A percentile compares a stretch with the other conserved stretches of the same genome.
These are phyloP conservation scores for Dendrostoma leiphaemia DNA, from an alignment of 2,329 filamentous ascomycete species.

Conservation along the genomic window DNA sequence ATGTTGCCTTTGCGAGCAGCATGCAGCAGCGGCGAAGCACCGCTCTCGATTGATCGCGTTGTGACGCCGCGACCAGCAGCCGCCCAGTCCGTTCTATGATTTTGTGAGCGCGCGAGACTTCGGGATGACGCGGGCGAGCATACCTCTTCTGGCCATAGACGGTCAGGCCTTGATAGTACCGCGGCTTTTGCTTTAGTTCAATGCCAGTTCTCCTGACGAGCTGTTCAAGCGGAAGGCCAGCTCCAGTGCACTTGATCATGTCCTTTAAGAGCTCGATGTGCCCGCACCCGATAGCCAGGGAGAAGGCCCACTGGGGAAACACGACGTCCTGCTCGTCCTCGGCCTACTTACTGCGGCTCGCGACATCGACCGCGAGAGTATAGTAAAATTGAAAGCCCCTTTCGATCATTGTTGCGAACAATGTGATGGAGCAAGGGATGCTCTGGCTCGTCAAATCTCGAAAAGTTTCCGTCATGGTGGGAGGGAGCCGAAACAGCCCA, in stretches of 20 bases:
- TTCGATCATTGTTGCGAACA: slow-evolving; percentile 50
- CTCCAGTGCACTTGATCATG: slow-evolving; percentile 65
- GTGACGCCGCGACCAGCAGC: slow-evolving; percentile 53
- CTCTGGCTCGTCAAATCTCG: slow-evolving; percentile 21
- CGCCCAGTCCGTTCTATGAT: slow-evolving; percentile 66
- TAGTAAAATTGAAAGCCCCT: slow-evolving; percentile 56
- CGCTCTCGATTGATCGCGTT: slow-evolving; percentile 36
- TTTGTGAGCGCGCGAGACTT: background rate
- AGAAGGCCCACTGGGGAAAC: slow-evolving; percentile 41
- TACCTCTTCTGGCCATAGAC: slow-evolving; percentile 70
- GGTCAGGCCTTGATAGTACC: slow-evolving; percentile 73
- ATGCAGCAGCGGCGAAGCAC: slow-evolving; percentile 58
- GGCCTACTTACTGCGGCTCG: slow-evolving; percentile 34
- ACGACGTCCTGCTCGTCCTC: slow-evolving; percentile 33
- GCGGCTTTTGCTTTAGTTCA: slow-evolving; percentile 61
- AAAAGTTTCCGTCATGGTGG: slow-evolving; percentile 28
- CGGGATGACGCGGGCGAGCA: background rate
- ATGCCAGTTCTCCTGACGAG: slow-evolving; percentile 66
- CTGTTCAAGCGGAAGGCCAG: slow-evolving; percentile 66
- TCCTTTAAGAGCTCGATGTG: slow-evolving; percentile 58
- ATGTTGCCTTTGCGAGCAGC: slow-evolving; percentile 58
- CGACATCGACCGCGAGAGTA: slow-evolving; percentile 48
- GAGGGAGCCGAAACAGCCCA: slow-evolving; percentile 35
- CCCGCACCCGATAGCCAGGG: slow-evolving; percentile 42
- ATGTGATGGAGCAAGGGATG: slow-evolving; percentile 40